Conservation (phyloP, 1,284 basidiomycete genomes). For the Papiliotrema fonsecae region DNA sequence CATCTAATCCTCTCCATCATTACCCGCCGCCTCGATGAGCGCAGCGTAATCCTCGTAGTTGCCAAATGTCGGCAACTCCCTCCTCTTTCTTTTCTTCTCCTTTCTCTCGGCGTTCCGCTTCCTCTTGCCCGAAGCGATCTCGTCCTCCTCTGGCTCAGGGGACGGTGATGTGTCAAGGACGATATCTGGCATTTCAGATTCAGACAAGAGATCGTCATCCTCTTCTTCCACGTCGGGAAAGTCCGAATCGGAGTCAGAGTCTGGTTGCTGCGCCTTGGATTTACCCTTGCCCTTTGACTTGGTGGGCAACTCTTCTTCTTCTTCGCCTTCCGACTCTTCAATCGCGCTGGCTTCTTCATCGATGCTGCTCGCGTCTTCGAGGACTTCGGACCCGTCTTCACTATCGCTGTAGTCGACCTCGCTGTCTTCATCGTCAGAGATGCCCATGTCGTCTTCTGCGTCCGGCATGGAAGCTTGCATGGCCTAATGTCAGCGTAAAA, state of each 20-base stretch:
- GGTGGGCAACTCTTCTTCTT: slow-evolving; percentile 8
- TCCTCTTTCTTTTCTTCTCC: slow-evolving; percentile 58
- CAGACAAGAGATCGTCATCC: slow-evolving; percentile 47
- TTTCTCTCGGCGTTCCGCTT: slow-evolving; percentile 53
- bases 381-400: slow-evolving; percentile 14
- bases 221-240: slow-evolving; percentile 44
- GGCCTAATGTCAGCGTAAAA: slow-evolving; percentile 52
- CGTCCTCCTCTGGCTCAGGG: slow-evolving; percentile 25
- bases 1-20: slow-evolving; percentile 54
- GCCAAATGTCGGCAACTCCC: slow-evolving; percentile 83
- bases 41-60: slow-evolving; percentile 92
- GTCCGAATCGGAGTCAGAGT: slow-evolving; percentile 14
- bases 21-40: slow-evolving; percentile 76
- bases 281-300: slow-evolving; percentile 11
- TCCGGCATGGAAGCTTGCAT: slow-evolving; percentile 77
- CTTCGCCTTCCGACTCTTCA: slow-evolving; percentile 17
- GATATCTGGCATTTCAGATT: slow-evolving; percentile 47
- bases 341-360: slow-evolving; percentile 22
- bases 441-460: slow-evolving; percentile 55
- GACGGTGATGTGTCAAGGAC: slow-evolving; percentile 26
- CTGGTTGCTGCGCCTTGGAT: slow-evolving; percentile 5
- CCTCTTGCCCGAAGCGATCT: slow-evolving; percentile 42
- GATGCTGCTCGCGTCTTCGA: slow-evolving; percentile 19
- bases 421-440: slow-evolving; percentile 56
- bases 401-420: slow-evolving; percentile 52